Conservation (phyloP, 345 rosid species). For the Stellera chamaejasme region DNA sequence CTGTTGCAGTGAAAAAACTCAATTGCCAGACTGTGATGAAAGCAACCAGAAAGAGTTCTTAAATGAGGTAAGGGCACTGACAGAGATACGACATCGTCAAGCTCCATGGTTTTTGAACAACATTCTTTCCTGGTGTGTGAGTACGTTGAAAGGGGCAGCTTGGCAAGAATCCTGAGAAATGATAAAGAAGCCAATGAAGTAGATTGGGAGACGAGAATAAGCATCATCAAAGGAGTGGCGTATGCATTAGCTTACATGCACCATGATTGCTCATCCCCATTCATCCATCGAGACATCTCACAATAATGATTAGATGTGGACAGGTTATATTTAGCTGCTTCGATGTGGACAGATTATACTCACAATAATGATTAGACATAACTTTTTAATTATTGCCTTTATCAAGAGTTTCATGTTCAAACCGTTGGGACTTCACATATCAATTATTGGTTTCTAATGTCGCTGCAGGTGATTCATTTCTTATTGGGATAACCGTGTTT, state of each 20-base stretch:
- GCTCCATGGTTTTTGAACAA: background rate
- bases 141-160: slow-evolving; percentile 1
- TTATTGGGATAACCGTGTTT: no score
- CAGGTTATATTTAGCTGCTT: no score
- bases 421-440: no score
- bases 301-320: no score
- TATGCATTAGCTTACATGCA: slow-evolving; percentile 8
- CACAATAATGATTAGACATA: no score
- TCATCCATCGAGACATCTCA: slow-evolving; percentile 17
- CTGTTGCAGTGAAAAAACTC: slow-evolving; percentile 24
- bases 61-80: background rate
- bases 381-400: no score
- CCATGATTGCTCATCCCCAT: slow-evolving; percentile 5
- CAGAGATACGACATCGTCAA: background rate
- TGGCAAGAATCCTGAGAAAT: background rate
- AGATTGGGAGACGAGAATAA: slow-evolving; percentile 1
- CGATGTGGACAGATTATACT: no score
- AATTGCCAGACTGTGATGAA: background rate
- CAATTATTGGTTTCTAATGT: no score
- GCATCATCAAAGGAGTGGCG: background rate
- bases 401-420: no score
- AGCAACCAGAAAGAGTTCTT: background rate
- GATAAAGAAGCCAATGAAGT: background rate
- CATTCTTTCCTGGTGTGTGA: slow-evolving; percentile 2
- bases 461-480: no score